phyloP scores from a whole-genome alignment of 2,329 filamentous ascomycete genomes.

The Tolypocladium cylindrosporum region DNA sequence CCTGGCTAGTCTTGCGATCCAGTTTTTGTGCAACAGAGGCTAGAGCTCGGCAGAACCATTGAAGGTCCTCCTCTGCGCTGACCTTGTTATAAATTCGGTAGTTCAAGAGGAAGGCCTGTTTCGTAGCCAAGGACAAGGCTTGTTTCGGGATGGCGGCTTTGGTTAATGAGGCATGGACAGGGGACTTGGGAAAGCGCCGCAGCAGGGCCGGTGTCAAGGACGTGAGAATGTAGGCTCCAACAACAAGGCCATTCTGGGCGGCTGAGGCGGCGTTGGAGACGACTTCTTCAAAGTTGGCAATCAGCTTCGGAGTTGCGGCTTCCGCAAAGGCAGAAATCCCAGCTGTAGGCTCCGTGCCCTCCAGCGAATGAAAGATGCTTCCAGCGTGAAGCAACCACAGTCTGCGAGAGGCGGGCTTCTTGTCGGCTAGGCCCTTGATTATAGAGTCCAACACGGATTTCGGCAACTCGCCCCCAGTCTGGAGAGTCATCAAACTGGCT shows the following conservation, averaged over 20 bases:
- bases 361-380: conserved; percentile 52
- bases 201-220: conserved; percentile 50
- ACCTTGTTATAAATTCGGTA: conserved; percentile 78
- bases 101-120: conserved; percentile 80
- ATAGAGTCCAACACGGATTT: conserved; percentile 61
- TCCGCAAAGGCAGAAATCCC: conserved; percentile 42
- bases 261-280: conserved; percentile 67
- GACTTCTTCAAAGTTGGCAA: conserved; percentile 69
- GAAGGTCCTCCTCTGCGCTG: conserved; percentile 61
- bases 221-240: conserved; percentile 65
- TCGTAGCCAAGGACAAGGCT: conserved; percentile 60
- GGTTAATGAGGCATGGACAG: conserved; percentile 32
- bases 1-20: conserved; percentile 32
- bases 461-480: conserved; percentile 50
- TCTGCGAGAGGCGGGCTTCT: conserved; percentile 66
- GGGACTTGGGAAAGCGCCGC: conserved; percentile 42
- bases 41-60: conserved; percentile 67
- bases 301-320: conserved; percentile 41
- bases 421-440: conserved; percentile 75
- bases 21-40: conserved; percentile 48
- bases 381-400: conserved; percentile 72
- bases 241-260: conserved; percentile 73
- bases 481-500: conserved; percentile 53
- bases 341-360: conserved; percentile 35
- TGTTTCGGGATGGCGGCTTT: conserved; percentile 55